Percentiles rank a stretch among this genome's conserved stretches.
These are phyloP conservation scores for Globomyces sp. DNA, from an alignment of 371 early-diverging fungal species.

Conservation along the genomic window DNA sequence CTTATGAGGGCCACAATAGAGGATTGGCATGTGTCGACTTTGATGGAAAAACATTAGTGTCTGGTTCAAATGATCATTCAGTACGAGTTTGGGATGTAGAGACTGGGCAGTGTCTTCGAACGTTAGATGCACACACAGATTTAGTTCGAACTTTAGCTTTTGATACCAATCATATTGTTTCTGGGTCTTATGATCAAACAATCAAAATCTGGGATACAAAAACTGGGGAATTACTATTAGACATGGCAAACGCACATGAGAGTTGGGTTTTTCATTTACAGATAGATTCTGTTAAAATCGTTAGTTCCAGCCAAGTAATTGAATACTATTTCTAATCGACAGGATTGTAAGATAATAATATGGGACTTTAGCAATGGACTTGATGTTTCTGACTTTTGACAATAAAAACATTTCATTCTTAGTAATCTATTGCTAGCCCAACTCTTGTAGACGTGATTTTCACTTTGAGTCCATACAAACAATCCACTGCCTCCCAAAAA, in stretches of 20 bases:
- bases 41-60: conserved; percentile 50
- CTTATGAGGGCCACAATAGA: conserved; percentile 52
- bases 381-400: conserved; percentile 34
- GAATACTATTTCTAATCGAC: conserved; percentile 18
- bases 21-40: conserved; percentile 93
- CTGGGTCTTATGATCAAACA: conserved; percentile 89
- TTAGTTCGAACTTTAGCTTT: conserved; percentile 88
- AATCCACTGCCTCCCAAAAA: too few species aligned
- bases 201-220: conserved; percentile 92
- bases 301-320: conserved; percentile 56
- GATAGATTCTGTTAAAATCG: conserved; percentile 75
- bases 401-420: conserved; percentile 1
- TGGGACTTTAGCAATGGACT: conserved; percentile 75
- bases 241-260: conserved; percentile 68
- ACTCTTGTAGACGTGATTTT: too few species aligned
- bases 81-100: conserved; percentile 93
- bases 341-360: conserved; percentile 74
- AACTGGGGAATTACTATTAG: conserved; percentile 51
- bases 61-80: conserved; percentile 77
- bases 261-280: conserved; percentile 87
- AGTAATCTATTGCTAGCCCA: too few species aligned
- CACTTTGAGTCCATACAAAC: too few species aligned
- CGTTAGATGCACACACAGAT: conserved; percentile 81
- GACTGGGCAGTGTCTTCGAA: conserved; percentile 71
- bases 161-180: conserved; percentile 68